Conservation (phyloP, 1,139 yeast species). For the Suhomyces choctaworum region DNA sequence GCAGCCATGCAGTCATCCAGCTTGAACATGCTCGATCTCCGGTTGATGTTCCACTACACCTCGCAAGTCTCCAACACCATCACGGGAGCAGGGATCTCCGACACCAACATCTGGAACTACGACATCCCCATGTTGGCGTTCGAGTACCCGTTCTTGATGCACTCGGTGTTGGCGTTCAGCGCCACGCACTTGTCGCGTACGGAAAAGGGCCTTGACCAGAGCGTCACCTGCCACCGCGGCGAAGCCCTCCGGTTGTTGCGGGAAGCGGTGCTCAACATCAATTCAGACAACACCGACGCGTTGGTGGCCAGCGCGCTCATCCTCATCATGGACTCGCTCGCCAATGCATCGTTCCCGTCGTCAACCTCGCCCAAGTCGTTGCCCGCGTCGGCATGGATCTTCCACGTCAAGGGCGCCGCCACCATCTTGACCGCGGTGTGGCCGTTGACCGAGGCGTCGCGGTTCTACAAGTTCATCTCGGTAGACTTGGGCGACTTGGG, state of each 20-base stretch:
- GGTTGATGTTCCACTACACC: conserved; percentile 84
- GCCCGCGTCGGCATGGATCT: conserved; percentile 95
- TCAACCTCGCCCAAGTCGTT: conserved; percentile 61
- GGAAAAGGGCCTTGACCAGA: conserved; percentile 74
- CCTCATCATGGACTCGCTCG: conserved; percentile 87
- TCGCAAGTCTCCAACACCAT: conserved; percentile 83
- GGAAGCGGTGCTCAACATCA: conserved; percentile 82
- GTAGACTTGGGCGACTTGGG: conserved; percentile 82
- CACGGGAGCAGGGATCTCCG: conserved; percentile 88
- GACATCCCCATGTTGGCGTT: conserved; percentile 89
- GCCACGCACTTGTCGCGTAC: conserved; percentile 87
- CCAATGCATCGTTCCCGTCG: conserved; percentile 82
- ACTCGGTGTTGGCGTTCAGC: conserved; percentile 81
- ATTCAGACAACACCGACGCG: conserved; percentile 86
- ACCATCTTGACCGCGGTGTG: conserved; percentile 92
- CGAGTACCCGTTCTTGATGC: conserved; percentile 88
- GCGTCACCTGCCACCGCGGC: conserved; percentile 83
- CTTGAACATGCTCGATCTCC: conserved; percentile 73
- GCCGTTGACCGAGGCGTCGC: conserved; percentile 79
- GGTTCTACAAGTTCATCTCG: conserved; percentile 74
- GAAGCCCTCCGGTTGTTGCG: conserved; percentile 79
- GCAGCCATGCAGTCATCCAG: conserved; percentile 19
- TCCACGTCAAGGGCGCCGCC: conserved; percentile 96
- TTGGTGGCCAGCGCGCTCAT: conserved; percentile 88
- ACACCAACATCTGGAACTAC: conserved; percentile 80